Evolutionary conservation across 1,284 basidiomycete species (phyloP), one percentile per base, ranked within the genome.

Genomic region (Sanghuangporus sanghuang): DNA sequence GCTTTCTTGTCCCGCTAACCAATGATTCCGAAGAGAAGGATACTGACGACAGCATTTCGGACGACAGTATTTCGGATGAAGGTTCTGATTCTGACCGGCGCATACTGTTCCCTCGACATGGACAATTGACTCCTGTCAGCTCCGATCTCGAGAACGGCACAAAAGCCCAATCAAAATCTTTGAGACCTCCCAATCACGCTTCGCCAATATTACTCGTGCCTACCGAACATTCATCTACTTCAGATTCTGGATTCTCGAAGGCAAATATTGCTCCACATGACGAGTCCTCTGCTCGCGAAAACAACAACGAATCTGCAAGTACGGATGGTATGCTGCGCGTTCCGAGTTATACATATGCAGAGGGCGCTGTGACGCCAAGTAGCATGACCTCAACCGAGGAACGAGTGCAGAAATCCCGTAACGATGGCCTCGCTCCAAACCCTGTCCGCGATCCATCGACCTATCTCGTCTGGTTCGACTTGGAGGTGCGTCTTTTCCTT

Each of bases 401-500:
- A 9, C 27, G 36, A n/a, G 21, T 35, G 7, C 52, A 36, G 60
- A 39, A 40, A 40, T 7, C 53, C n/a, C 23, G 11, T 21, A 44
- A 36, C 14, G 27, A 39, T 8, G 44, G 18, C 4, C n/a, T 23
- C 27, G 62, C 18, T 16, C 62, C 62, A 7, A 50, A 32, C 18
- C 44, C 58, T 5, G 58, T 64, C 18, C n/a, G 18, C 9, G 63
- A 61, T 23, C 64, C 59, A 14, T 52, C 53, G 16, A 56, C 64
- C 7, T 65, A 65, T 32, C 50, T 65, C 35, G 38, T 65, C 6
- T 65, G 64, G 64, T 62, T 65, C 38, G 64, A 65, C n/a, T 48
- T 65, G 6, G 64, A 65, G 64, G 64, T 62, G 35, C 36, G 59
- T 18, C 23, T 48, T 27, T 21, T n/a, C 36, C 3, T 52, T 18